Evolutionary conservation across 768 basidiomycete genomes (phyloP).

Genomic region (Lactarius deliciosus): DNA sequence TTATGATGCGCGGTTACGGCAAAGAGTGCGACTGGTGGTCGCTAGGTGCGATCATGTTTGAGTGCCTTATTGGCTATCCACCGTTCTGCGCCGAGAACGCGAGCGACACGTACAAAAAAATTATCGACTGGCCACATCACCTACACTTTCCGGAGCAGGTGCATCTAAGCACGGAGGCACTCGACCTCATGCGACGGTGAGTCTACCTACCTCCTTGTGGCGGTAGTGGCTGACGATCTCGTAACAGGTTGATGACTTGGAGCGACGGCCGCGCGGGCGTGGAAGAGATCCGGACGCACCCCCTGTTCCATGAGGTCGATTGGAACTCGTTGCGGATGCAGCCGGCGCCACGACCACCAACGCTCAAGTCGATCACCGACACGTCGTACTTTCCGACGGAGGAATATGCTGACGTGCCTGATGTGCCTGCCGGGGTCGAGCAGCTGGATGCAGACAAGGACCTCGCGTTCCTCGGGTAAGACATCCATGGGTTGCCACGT

Average conservation of each 20-base stretch:
- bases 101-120: conserved; percentile 97
- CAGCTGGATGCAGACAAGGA: conserved; percentile 50
- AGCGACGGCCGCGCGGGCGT: conserved; percentile 73
- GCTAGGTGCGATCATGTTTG: conserved; percentile 98
- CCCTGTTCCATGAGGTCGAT: conserved; percentile 94
- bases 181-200: conserved; percentile 84
- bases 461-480: conserved; percentile 57
- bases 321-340: conserved; percentile 86
- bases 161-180: conserved; percentile 88
- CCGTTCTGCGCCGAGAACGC: conserved; percentile 97
- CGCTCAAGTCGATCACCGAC: conserved; percentile 88
- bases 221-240: neutral
- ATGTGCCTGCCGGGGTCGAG: conserved; percentile 46
- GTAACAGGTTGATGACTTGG: conserved; percentile 73
- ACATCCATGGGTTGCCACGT: neutral
- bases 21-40: conserved; percentile 99
- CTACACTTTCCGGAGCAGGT: conserved; percentile 93
- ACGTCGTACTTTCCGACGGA: conserved; percentile 98
- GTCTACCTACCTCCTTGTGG: conserved; percentile 5
- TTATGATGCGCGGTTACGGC: conserved; percentile 92
- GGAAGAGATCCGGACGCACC: conserved; percentile 87
- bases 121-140: conserved; percentile 89
- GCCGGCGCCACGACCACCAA: conserved; percentile 93
- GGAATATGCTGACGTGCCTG: conserved; percentile 77
- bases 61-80: conserved; percentile 95